These are phyloP conservation scores for Bruguiera gymnorhiza DNA, from an alignment of 345 rosid species.

Conservation along the genomic window DNA sequence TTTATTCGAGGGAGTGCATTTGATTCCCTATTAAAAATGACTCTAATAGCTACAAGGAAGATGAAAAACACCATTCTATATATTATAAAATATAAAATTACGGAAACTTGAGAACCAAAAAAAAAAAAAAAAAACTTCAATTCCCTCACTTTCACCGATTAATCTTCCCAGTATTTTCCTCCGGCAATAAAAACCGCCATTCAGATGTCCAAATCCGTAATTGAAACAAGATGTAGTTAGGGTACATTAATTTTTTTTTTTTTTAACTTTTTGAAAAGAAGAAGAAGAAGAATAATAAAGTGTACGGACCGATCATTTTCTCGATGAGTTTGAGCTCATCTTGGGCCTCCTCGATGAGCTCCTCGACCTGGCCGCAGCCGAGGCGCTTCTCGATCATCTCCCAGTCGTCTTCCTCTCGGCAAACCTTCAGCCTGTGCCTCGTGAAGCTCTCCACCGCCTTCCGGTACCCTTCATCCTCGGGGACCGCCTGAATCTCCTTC, in stretches of 20 bases:
- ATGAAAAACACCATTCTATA: neutral
- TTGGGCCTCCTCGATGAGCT: constrained; percentile 92
- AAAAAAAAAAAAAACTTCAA: too few species aligned
- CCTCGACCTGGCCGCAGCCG: constrained; percentile 97
- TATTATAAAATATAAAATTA: neutral
- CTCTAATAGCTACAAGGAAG: too few species aligned
- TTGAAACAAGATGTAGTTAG: too few species aligned
- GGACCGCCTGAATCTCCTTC: constrained; percentile 89
- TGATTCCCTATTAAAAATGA: too few species aligned
- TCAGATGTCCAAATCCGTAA: too few species aligned
- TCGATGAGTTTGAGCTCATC: constrained; percentile 90
- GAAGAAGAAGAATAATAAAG: neutral
- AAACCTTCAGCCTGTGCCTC: constrained; percentile 64
- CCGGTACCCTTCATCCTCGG: constrained; percentile 93
- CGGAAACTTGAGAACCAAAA: too few species aligned
- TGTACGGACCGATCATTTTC: constrained; percentile 82
- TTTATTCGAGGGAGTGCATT: too few species aligned
- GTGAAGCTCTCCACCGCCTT: constrained; percentile 94
- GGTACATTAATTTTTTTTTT: neutral
- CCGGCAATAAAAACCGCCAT: neutral
- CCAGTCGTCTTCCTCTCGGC: constrained; percentile 83
- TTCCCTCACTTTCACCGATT: too few species aligned
- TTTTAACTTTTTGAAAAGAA: neutral
- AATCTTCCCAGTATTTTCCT: neutral
- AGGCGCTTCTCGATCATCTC: constrained; percentile 79